Percentiles rank a stretch among this genome's conserved stretches.
Conservation (phyloP, 768 basidiomycete genomes). For the Lentinula sp. region DNA sequence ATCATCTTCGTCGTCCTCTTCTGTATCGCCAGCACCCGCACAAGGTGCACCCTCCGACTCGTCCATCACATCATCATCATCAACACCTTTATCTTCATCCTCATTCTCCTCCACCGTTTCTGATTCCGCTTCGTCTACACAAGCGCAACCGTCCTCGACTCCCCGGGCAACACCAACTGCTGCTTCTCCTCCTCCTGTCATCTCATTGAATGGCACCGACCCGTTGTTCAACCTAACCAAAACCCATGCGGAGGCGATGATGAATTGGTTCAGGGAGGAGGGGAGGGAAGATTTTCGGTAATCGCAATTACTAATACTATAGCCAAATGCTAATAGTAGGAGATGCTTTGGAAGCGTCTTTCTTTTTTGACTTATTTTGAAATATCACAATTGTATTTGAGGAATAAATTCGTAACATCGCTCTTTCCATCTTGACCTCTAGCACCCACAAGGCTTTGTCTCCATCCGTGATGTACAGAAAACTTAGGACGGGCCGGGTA, state of each 20-base stretch:
- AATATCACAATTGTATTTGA: too few relatives aligned
- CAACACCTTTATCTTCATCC: neutral
- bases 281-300: neutral
- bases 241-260: slow-evolving; percentile 58
- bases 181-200: neutral
- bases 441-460: too few relatives aligned
- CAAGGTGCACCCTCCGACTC: too few relatives aligned
- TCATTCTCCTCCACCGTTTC: neutral
- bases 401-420: too few relatives aligned
- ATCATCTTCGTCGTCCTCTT: neutral
- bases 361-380: too few relatives aligned
- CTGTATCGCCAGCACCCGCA: too few relatives aligned
- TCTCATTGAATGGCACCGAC: slow-evolving; percentile 69
- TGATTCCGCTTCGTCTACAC: neutral
- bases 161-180: neutral
- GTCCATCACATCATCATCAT: too few relatives aligned
- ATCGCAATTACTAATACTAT: too few relatives aligned
- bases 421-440: too few relatives aligned
- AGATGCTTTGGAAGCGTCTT: too few relatives aligned
- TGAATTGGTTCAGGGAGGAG: slow-evolving; percentile 50
- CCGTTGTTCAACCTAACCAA: slow-evolving; percentile 73
- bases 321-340: too few relatives aligned
- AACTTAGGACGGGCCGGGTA: neutral
- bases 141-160: neutral
- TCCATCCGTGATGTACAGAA: neutral